Evolutionary conservation across 2,329 filamentous ascomycete genomes (phyloP).

Genomic region (Xylaria polymorpha): DNA sequence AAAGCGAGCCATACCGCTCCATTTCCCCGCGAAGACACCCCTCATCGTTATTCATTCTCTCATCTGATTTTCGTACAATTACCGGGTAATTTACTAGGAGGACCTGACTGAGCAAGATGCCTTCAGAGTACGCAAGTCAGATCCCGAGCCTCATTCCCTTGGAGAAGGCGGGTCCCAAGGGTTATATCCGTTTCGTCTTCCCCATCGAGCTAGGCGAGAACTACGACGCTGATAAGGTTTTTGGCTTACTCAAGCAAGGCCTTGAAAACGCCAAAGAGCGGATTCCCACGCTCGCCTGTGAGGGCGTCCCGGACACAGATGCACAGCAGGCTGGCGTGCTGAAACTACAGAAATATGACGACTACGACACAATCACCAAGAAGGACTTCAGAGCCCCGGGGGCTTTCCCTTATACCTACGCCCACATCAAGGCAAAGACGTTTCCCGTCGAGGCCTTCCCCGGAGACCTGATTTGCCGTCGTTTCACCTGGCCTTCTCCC

Average conservation of each 20-base stretch:
- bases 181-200: slow-evolving; percentile 52
- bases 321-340: slow-evolving; percentile 50
- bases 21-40: slow-evolving; percentile 14
- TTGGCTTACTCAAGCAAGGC: slow-evolving; percentile 46
- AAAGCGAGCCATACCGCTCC: slow-evolving; percentile 27
- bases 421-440: slow-evolving; percentile 44
- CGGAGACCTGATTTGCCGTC: slow-evolving; percentile 43
- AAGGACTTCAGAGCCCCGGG: slow-evolving; percentile 45
- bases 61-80: slow-evolving; percentile 12
- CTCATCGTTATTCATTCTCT: slow-evolving; percentile 7
- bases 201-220: slow-evolving; percentile 50
- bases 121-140: slow-evolving; percentile 37
- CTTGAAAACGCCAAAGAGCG: slow-evolving; percentile 48
- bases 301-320: slow-evolving; percentile 49
- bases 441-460: slow-evolving; percentile 46
- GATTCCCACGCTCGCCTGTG: slow-evolving; percentile 49
- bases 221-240: slow-evolving; percentile 48
- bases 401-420: slow-evolving; percentile 44
- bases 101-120: slow-evolving; percentile 34
- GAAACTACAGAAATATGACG: slow-evolving; percentile 47
- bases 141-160: slow-evolving; percentile 45
- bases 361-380: slow-evolving; percentile 44
- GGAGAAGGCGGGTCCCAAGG: slow-evolving; percentile 52
- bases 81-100: slow-evolving; percentile 7
- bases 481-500: slow-evolving; percentile 45